Conservation (phyloP, 129 eudicot species). For the Dittrichia graveolens region DNA sequence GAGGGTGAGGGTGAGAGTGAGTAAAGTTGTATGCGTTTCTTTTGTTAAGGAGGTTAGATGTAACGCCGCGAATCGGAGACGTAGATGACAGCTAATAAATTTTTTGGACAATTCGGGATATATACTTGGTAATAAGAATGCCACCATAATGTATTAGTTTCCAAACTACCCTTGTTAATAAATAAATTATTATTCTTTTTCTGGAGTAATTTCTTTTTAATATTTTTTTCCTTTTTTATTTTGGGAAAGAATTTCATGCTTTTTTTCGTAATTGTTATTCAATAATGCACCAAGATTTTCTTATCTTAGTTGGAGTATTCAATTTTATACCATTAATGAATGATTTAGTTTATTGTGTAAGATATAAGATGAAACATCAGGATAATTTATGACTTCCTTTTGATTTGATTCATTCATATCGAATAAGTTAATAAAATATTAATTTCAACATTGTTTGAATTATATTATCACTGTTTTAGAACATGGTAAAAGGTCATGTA, state of each 20-base stretch:
- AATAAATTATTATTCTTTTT: constrained; percentile 15
- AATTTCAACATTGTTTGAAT: too few species aligned
- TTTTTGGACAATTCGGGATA: constrained; percentile 16
- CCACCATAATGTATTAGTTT: constrained; percentile 21
- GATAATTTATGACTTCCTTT: not conserved
- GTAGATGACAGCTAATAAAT: constrained; percentile 38
- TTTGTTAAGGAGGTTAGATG: constrained; percentile 28
- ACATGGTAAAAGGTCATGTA: too few species aligned
- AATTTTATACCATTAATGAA: constrained; percentile 25
- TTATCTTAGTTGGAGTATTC: constrained; percentile 22
- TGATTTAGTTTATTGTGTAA: constrained; percentile 11
- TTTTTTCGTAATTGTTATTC: not conserved
- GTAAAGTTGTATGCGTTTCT: not conserved
- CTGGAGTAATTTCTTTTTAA: constrained; percentile 21
- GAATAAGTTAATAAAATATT: too few species aligned
- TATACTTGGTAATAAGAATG: constrained; percentile 4
- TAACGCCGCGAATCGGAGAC: constrained; percentile 45
- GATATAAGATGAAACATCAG: not conserved
- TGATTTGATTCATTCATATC: too few species aligned
- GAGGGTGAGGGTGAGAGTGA: constrained; percentile 1
- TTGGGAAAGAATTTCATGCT: not conserved
- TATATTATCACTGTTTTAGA: too few species aligned
- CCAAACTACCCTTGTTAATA: constrained; percentile 23
- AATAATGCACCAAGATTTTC: constrained; percentile 6
- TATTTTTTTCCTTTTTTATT: constrained; percentile 4